Conservation (phyloP, 257 asterid genomes). For the Ilex aquifolium region DNA sequence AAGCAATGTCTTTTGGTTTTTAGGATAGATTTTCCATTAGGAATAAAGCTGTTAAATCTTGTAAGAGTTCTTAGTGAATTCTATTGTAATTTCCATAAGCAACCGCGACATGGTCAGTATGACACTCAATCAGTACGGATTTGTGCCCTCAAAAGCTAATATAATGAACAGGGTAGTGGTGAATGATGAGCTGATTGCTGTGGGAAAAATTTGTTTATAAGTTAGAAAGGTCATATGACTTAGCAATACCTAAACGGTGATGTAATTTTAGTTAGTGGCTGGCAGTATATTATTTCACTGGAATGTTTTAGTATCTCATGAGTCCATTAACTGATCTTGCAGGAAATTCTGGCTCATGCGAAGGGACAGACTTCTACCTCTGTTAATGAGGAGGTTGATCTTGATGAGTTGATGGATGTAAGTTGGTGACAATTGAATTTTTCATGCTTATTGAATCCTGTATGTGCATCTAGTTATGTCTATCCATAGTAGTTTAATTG, state of each 20-base stretch:
- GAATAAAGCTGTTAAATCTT: no score
- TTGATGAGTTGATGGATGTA: slow-evolving; percentile 96
- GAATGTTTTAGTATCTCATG: slow-evolving; percentile 9
- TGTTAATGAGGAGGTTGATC: slow-evolving; percentile 66
- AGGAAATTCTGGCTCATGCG: slow-evolving; percentile 73
- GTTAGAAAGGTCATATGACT: neutral
- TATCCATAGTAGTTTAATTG: neutral
- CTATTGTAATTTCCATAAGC: no score
- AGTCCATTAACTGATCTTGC: slow-evolving; percentile 8
- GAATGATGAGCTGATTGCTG: no score
- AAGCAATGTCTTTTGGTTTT: no score
- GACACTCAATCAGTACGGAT: no score
- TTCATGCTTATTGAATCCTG: slow-evolving; percentile 4
- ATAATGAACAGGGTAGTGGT: no score
- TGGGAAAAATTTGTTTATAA: no score
- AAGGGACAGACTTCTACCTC: slow-evolving; percentile 52
- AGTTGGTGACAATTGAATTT: slow-evolving; percentile 25
- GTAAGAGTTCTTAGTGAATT: no score
- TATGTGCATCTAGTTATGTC: neutral
- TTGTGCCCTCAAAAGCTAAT: no score
- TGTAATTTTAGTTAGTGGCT: neutral
- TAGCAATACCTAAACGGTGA: neutral
- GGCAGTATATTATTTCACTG: neutral
- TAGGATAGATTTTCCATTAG: no score
- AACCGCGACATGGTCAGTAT: no score